A percentile compares a stretch with the other conserved stretches of the same genome.
These are phyloP conservation scores for Suhomyces chickasaworum DNA, from an alignment of 1,139 yeast genomes.

Conservation along the genomic window DNA sequence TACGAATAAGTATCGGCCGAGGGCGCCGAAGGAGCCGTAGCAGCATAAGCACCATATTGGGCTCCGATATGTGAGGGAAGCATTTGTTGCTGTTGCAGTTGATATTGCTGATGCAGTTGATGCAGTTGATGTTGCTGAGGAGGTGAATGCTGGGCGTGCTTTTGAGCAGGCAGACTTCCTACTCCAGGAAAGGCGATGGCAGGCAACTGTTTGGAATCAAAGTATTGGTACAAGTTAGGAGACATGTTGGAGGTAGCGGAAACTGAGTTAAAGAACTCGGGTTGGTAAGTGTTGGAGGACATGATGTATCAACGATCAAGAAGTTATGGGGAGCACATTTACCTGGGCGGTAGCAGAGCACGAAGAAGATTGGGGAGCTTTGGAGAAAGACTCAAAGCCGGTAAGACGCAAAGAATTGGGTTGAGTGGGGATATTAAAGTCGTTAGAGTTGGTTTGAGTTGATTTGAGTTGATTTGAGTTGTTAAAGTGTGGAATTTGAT, in stretches of 20 bases:
- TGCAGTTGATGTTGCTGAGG: conserved; percentile 1
- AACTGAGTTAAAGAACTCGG: conserved; percentile 11
- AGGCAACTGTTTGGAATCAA: conserved; percentile 15
- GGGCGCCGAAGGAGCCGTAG: neutral
- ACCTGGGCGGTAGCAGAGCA: neutral
- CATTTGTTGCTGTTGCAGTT: conserved; percentile 1
- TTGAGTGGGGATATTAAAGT: neutral
- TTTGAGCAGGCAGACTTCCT: conserved; percentile 1
- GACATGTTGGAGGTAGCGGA: conserved; percentile 7
- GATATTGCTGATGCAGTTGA: conserved; percentile 1
- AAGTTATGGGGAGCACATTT: conserved; percentile 2
- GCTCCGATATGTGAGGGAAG: conserved; percentile 4
- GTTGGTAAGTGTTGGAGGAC: conserved; percentile 14
- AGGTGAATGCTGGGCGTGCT: conserved; percentile 6
- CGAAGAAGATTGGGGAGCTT: neutral
- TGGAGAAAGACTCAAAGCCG: neutral
- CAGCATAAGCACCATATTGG: neutral
- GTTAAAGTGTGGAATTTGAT: no score
- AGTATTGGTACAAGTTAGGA: conserved; percentile 10
- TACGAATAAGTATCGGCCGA: conserved; percentile 10
- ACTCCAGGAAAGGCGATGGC: conserved; percentile 14
- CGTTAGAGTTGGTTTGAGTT: neutral
- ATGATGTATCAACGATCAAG: conserved; percentile 1
- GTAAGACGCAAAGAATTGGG: neutral
- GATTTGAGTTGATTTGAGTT: no score